These are phyloP conservation scores for Aspergillus tubingensis DNA, from an alignment of 2,329 filamentous ascomycete species.

Conservation along the genomic window DNA sequence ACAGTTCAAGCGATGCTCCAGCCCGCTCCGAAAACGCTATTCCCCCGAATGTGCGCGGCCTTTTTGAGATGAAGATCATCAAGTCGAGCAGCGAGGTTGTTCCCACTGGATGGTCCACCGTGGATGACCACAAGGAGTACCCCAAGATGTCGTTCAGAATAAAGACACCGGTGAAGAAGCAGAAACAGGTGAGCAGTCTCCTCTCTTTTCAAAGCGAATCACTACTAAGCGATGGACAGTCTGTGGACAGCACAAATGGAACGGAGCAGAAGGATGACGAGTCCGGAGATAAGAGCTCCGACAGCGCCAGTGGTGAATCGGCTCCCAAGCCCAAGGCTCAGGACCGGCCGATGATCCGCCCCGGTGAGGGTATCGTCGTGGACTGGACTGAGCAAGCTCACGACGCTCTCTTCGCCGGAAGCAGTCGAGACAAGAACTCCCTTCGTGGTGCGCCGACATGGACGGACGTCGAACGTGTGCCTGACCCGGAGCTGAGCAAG, in stretches of 20 bases:
- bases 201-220: background rate
- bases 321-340: slow-evolving; percentile 40
- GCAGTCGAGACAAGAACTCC: slow-evolving; percentile 48
- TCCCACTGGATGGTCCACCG: slow-evolving; percentile 68
- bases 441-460: slow-evolving; percentile 64
- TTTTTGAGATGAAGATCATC: slow-evolving; percentile 77
- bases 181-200: slow-evolving; percentile 20
- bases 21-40: slow-evolving; percentile 58
- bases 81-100: slow-evolving; percentile 56
- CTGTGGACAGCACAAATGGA: slow-evolving; percentile 18
- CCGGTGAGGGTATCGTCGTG: slow-evolving; percentile 81
- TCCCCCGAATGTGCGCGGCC: slow-evolving; percentile 62
- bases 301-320: slow-evolving; percentile 25
- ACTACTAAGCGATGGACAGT: background rate
- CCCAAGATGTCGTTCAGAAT: slow-evolving; percentile 56
- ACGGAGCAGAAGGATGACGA: slow-evolving; percentile 26
- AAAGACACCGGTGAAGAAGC: slow-evolving; percentile 21
- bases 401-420: slow-evolving; percentile 66
- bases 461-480: slow-evolving; percentile 53
- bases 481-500: slow-evolving; percentile 64
- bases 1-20: slow-evolving; percentile 27
- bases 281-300: slow-evolving; percentile 16
- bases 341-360: slow-evolving; percentile 65
- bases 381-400: slow-evolving; percentile 77
- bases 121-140: slow-evolving; percentile 62